Conservation (phyloP, 805 yeast genomes). For the Wickerhamomyces mucosus region DNA sequence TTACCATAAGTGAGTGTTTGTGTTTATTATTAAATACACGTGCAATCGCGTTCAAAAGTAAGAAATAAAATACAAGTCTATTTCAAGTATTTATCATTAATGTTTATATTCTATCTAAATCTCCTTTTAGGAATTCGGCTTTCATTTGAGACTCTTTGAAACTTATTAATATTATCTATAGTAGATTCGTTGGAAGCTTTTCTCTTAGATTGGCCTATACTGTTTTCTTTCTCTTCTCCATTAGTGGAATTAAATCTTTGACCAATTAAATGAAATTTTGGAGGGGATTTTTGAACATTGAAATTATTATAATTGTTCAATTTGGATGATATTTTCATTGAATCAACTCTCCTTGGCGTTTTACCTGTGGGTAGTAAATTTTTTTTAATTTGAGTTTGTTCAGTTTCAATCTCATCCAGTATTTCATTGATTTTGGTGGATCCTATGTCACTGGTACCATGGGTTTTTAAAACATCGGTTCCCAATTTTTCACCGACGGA, state of each 20-base stretch:
- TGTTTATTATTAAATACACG: too few relatives aligned
- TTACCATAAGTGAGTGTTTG: too few relatives aligned
- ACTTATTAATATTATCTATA: conserved; percentile 1
- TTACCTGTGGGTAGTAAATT: conserved; percentile 21
- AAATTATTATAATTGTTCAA: background rate
- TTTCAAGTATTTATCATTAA: too few relatives aligned
- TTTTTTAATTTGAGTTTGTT: conserved; percentile 17
- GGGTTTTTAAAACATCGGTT: too few relatives aligned
- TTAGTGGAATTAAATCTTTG: conserved; percentile 11
- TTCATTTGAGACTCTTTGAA: conserved; percentile 7
- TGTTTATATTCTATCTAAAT: too few relatives aligned
- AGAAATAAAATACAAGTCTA: too few relatives aligned
- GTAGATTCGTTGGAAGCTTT: conserved; percentile 5
- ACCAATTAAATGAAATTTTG: conserved; percentile 20
- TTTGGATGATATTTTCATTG: conserved; percentile 9
- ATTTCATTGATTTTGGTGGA: too few relatives aligned
- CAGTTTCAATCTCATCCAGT: conserved; percentile 16
- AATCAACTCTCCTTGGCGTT: conserved; percentile 20
- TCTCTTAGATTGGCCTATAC: conserved; percentile 4
- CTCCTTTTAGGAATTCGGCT: too few relatives aligned
- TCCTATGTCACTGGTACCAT: too few relatives aligned
- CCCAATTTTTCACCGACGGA: too few relatives aligned
- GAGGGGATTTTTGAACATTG: conserved; percentile 12
- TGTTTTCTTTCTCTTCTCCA: conserved; percentile 8
- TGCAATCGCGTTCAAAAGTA: too few relatives aligned